Evolutionary conservation across 352 stramenopile species (phyloP).

Genomic region (Thalassiosira livingstoniorum): DNA sequence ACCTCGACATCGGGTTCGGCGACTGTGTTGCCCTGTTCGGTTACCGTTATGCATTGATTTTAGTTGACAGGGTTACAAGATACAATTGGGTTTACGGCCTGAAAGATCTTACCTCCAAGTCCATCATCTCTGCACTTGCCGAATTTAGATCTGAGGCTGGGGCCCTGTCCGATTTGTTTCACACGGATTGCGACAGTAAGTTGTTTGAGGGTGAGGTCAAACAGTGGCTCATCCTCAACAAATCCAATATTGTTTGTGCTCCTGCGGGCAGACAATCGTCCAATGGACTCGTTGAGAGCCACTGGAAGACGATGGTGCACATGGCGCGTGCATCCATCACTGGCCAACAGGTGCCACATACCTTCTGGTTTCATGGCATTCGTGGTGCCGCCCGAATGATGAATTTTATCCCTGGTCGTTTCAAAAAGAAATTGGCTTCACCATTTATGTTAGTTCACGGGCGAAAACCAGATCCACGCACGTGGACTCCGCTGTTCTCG

Average conservation of each 20-base stretch:
- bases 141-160: too few relatives aligned
- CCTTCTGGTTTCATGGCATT: neutral
- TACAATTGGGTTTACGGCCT: too few relatives aligned
- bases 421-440: neutral
- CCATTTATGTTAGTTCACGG: neutral
- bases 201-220: too few relatives aligned
- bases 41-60: too few relatives aligned
- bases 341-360: neutral
- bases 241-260: neutral
- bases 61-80: too few relatives aligned
- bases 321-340: neutral
- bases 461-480: neutral
- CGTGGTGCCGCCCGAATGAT: neutral
- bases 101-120: too few relatives aligned
- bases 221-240: neutral
- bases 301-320: neutral
- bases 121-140: too few relatives aligned
- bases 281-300: neutral
- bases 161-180: too few relatives aligned
- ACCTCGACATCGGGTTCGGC: too few relatives aligned
- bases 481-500: neutral
- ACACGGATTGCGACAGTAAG: too few relatives aligned
- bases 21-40: too few relatives aligned
- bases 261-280: slow-evolving; percentile 3
- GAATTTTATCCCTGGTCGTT: neutral